phyloP scores from a whole-genome alignment of 331 rosid species.

The Malus hybrid region DNA sequence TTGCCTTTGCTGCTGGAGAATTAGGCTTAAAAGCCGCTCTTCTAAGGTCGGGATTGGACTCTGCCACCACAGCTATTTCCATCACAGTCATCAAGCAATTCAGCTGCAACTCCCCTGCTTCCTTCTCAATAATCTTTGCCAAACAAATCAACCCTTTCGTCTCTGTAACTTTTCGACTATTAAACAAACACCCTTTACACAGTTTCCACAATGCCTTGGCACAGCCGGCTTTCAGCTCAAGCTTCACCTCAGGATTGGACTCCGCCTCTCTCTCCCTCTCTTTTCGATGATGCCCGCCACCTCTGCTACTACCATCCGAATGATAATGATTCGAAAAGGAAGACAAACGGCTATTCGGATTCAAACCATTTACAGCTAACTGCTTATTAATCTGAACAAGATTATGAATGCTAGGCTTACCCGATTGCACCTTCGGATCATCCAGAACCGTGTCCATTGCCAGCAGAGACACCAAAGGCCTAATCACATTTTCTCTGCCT shows the following conservation, averaged over 20 bases:
- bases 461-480: constrained; percentile 58
- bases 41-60: constrained; percentile 62
- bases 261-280: constrained; percentile 65
- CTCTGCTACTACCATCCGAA: constrained; percentile 52
- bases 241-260: constrained; percentile 41
- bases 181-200: constrained; percentile 39
- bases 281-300: constrained; percentile 38
- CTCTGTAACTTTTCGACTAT: constrained; percentile 64
- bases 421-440: constrained; percentile 40
- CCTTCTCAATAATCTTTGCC: constrained; percentile 73
- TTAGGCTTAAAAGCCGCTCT: constrained; percentile 75
- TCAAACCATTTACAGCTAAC: constrained; percentile 4
- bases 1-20: constrained; percentile 79
- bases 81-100: constrained; percentile 79
- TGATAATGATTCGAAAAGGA: constrained; percentile 23
- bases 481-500: constrained; percentile 62
- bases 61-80: constrained; percentile 78
- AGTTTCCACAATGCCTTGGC: constrained; percentile 85
- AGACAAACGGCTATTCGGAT: neutral
- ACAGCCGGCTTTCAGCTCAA: constrained; percentile 48
- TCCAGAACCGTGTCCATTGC: constrained; percentile 56
- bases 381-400: constrained; percentile 45
- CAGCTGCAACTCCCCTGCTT: constrained; percentile 51
- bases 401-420: constrained; percentile 45
- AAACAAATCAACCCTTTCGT: constrained; percentile 82